Evolutionary conservation across 2,329 filamentous ascomycete species (phyloP).

Genomic region (Ilyonectria sp.): DNA sequence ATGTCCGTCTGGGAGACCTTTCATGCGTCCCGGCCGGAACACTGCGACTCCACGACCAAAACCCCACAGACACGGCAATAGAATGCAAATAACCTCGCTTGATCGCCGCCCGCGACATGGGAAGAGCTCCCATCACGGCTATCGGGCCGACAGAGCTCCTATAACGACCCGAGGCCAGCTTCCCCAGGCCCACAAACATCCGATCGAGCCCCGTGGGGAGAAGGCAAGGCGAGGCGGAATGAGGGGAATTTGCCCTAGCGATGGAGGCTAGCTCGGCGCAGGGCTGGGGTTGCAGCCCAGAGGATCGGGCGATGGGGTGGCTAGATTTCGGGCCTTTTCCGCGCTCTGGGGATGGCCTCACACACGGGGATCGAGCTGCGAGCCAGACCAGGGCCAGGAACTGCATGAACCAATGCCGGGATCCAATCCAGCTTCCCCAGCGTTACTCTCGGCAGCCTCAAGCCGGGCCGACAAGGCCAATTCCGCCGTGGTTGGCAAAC

Average conservation of each 20-base stretch:
- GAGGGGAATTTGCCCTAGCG: conserved; percentile 1
- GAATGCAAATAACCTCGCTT: neutral
- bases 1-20: too few species aligned
- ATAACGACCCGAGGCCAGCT: neutral
- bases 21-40: too few species aligned
- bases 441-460: neutral
- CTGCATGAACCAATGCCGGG: conserved; percentile 4
- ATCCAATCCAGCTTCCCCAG: neutral
- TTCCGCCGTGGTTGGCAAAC: neutral
- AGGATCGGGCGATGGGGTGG: neutral
- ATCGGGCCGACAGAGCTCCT: conserved; percentile 3
- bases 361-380: conserved; percentile 7
- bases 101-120: neutral
- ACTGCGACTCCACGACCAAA: neutral
- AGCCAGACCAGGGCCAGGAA: neutral
- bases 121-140: neutral
- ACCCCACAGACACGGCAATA: neutral
- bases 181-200: conserved; percentile 16
- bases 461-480: conserved; percentile 20
- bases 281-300: neutral
- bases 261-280: neutral
- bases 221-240: neutral
- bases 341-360: neutral
- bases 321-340: conserved; percentile 23
- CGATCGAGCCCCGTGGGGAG: conserved; percentile 2